Evolutionary conservation across 352 stramenopile species (phyloP).

Genomic region (Phytophthora tentaculata): DNA sequence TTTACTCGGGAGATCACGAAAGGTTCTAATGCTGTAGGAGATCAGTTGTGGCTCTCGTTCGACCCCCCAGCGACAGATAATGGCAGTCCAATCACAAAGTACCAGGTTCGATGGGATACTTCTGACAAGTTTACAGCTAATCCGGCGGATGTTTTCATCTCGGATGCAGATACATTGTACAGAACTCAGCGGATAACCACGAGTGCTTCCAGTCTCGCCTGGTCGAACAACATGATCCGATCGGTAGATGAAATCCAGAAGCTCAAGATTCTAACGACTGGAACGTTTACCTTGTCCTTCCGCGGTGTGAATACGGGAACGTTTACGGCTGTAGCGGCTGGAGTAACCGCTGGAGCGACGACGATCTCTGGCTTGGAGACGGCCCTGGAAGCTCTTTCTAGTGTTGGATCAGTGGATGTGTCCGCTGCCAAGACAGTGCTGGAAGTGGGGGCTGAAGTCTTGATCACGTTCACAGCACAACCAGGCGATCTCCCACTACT

Average conservation of each 20-base stretch:
- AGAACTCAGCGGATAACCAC: conserved; percentile 61
- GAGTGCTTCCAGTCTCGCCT: conserved; percentile 54
- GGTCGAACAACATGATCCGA: conserved; percentile 48
- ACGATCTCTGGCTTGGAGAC: conserved; percentile 39
- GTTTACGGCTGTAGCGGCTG: conserved; percentile 21
- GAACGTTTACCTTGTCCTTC: conserved; percentile 62
- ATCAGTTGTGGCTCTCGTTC: conserved; percentile 81
- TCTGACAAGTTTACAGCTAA: conserved; percentile 52
- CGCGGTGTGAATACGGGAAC: conserved; percentile 38
- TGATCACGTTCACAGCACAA: conserved; percentile 63
- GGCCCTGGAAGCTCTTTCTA: conserved; percentile 45
- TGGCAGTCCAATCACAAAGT: conserved; percentile 69
- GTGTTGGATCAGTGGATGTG: conserved; percentile 53
- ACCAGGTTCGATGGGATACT: conserved; percentile 73
- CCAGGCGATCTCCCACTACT: conserved; percentile 59
- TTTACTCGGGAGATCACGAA: conserved; percentile 58
- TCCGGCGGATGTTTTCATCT: conserved; percentile 53
- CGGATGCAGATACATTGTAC: conserved; percentile 60
- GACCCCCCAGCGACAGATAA: conserved; percentile 67
- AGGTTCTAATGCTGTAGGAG: conserved; percentile 70
- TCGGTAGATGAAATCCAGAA: conserved; percentile 49
- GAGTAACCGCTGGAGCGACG: conserved; percentile 35
- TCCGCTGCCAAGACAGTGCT: conserved; percentile 19
- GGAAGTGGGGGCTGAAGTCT: conserved; percentile 35
- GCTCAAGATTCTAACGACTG: conserved; percentile 39